These are phyloP conservation scores for Gentiana macrophylla DNA, from an alignment of 257 asterid genomes.

Conservation along the genomic window DNA sequence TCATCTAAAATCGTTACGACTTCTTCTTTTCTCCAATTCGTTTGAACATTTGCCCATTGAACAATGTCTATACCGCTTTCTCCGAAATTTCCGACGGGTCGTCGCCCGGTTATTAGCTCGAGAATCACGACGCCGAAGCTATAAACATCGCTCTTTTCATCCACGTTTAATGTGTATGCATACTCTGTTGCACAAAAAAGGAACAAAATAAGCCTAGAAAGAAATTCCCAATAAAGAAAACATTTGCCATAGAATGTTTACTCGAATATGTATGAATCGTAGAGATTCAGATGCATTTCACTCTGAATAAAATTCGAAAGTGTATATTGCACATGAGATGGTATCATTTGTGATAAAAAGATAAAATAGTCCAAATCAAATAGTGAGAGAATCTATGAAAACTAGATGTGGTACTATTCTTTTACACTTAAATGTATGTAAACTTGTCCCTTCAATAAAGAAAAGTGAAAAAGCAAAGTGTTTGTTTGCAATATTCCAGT, in stretches of 20 bases:
- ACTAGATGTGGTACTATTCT: neutral
- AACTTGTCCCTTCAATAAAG: neutral
- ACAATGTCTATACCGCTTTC: constrained; percentile 30
- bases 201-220: neutral
- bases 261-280: too few relatives aligned
- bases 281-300: too few relatives aligned
- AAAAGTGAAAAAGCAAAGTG: constrained; percentile 7
- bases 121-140: constrained; percentile 31
- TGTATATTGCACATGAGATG: too few relatives aligned
- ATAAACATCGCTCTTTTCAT: constrained; percentile 36
- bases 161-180: constrained; percentile 32
- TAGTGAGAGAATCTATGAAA: too few relatives aligned
- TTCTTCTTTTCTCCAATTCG: constrained; percentile 32
- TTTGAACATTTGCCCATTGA: constrained; percentile 27
- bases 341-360: too few relatives aligned
- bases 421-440: constrained; percentile 1
- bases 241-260: too few relatives aligned
- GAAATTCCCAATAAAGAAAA: neutral
- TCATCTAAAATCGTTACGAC: constrained; percentile 29
- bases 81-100: constrained; percentile 27
- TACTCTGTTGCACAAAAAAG: constrained; percentile 16
- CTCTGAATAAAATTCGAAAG: too few relatives aligned
- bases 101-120: constrained; percentile 28
- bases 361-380: too few relatives aligned
- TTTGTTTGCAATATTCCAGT: constrained; percentile 1